Evolutionary conservation across 495 filamentous ascomycete genomes (phyloP), one percentile per base, ranked within the genome.

Genomic region (Evansstolkia leycettana): DNA sequence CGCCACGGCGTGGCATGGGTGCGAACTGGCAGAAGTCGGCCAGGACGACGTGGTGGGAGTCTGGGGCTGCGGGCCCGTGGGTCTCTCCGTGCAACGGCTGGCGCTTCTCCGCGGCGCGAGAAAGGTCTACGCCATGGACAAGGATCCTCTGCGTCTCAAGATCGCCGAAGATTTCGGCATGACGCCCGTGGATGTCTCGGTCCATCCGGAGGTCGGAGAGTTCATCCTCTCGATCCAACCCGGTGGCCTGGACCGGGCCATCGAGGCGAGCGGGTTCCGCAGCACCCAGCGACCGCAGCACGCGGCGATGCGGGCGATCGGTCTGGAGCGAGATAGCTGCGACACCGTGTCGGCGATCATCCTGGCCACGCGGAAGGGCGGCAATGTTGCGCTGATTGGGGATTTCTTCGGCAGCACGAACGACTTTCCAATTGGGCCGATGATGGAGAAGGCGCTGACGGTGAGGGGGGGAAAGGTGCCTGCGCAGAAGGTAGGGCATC

Each of bases 41-140:
- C 14, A 46, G 3, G 62, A 60, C 7, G 60, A 66, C 37, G 36
- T 48, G 6, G 52, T 69, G 12, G 64, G 52, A n/a, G 53, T 69
- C 5, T 67, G 61, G 48, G 65, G 64, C 7, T 57, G 48, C 36
- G 61, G 56, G 8, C 55, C 59, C 4, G 40, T 58, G 8, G 54
- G 52, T 0, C 33, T 53, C 5, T 49, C 45, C 0, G 41, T 48
- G 9, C 48, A 50, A 24, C 42, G 43, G 15, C 44, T 57, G 19
- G 45, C 45, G 17, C 41, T 38, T 17, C 31, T 52, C 7, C 45
- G 52, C 12, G 47, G 56, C 3, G 57, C 56, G 1, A 44, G 38
- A 13, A 50, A 45, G 31, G 42, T 61, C 1, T 58, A 52, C 38
- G 56, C 45, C 2, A 46, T 61, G 17, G 57, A 61, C 33, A 43